phyloP scores from a whole-genome alignment of 176 grass and related monocot genomes.

The Carex myosuroides region DNA sequence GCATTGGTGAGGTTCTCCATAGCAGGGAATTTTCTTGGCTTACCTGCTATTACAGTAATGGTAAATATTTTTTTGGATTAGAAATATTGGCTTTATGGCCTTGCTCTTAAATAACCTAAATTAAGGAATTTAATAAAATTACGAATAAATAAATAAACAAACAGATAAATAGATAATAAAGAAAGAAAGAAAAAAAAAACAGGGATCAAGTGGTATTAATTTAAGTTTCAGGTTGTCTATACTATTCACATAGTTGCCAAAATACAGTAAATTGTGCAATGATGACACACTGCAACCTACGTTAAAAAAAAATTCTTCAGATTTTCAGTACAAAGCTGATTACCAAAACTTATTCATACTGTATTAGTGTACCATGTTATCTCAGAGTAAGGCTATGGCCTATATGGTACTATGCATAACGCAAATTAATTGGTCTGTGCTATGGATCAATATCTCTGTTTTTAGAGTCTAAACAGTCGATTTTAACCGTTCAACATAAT shows the following conservation, averaged over 20 bases:
- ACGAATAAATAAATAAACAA: background rate
- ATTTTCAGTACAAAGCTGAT: background rate
- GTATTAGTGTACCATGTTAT: no score
- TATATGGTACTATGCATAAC: no score
- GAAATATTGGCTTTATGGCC: background rate
- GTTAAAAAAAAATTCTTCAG: background rate
- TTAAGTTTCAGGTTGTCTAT: background rate
- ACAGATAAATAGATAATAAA: background rate
- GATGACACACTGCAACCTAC: background rate
- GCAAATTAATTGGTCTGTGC: no score
- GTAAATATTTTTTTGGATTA: slow-evolving; percentile 20
- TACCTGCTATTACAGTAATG: slow-evolving; percentile 76
- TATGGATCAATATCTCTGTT: no score
- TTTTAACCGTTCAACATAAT: no score
- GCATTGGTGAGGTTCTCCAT: slow-evolving; percentile 80
- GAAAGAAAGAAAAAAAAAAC: background rate
- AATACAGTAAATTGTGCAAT: background rate
- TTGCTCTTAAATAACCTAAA: background rate
- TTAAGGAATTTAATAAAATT: background rate
- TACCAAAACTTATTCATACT: background rate
- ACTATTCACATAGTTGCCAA: background rate
- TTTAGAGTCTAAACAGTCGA: no score
- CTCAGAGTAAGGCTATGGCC: no score
- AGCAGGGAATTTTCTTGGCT: slow-evolving; percentile 83
- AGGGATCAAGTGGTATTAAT: background rate